Evolutionary conservation across 2,329 filamentous ascomycete genomes (phyloP), one percentile per base, ranked within the genome.

Genomic region (Pyricularia sp.): DNA sequence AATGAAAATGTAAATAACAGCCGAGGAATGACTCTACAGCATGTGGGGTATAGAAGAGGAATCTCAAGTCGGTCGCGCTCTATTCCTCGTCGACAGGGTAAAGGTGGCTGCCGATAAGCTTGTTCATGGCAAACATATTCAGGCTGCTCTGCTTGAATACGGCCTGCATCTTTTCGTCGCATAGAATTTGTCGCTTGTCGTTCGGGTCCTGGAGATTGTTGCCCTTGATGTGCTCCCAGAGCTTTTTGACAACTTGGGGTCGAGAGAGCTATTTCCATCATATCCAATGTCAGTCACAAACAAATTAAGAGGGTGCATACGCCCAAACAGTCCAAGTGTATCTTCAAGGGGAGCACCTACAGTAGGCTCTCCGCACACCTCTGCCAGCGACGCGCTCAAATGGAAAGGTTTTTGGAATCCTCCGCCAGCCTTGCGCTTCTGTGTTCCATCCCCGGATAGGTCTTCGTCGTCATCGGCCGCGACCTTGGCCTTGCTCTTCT

Each of bases 51-150:
- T 26, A 28, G 59, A 17, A 28, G 42, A 11, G n/a, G 12, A 59
- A 23, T n/a, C 11, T 58, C 28, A 31, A 28, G 11, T 31, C 20
- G 28, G 11, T 30, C 20, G 6, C 25, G 17, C 26, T 5, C 66
- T 67, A 70, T 61, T 73, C 88, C 78, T 95, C 93, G 68, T 94
- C 93, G 65, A 92, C 85, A 2, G 91, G 92, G 76, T 97, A 97
- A 58, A 98, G 84, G 76, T 98, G 94, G 77, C 91, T 90, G 71
- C 92, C 93, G 12, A 98, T 88, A 20, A 97, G 87, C 83, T 97
- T 97, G 83, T 97, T 98, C 94, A 99, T 98, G 73, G 93, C 94
- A 79, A 99, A 99, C 95, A 99, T 99, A 80, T 98, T 93, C 66
- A 99, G 91, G 75, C 87, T 92, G 75, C 93, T 88, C 75, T 91